Evolutionary conservation across 2,329 filamentous ascomycete species (phyloP).

Genomic region (Alternaria infectoria): DNA sequence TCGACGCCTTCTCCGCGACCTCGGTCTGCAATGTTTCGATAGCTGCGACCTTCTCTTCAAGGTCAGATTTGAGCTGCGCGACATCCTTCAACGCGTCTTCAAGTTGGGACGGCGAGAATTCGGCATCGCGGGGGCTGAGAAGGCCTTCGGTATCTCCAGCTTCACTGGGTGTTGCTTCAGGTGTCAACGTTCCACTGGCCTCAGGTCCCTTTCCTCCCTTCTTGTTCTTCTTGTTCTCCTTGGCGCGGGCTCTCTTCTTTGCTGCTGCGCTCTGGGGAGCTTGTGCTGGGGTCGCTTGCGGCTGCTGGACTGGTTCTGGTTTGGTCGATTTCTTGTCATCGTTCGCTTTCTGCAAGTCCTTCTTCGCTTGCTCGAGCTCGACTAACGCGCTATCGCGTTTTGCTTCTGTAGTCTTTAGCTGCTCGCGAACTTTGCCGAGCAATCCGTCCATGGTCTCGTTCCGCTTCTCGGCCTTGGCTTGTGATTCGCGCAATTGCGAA

Average conservation of each 20-base stretch:
- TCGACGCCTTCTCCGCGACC: conserved; percentile 64
- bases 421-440: conserved; percentile 60
- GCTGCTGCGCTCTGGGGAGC: conserved; percentile 48
- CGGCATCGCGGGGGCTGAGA: conserved; percentile 40
- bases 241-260: conserved; percentile 76
- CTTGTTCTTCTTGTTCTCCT: conserved; percentile 84
- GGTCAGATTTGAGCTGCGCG: conserved; percentile 40
- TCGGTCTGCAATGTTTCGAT: conserved; percentile 44
- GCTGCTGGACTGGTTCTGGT: conserved; percentile 15
- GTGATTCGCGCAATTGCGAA: conserved; percentile 34
- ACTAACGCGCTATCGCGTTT: conserved; percentile 55
- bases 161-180: conserved; percentile 48
- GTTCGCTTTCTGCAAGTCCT: conserved; percentile 31
- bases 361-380: conserved; percentile 47
- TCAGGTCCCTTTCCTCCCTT: conserved; percentile 65
- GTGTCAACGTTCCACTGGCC: conserved; percentile 43
- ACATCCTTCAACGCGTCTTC: conserved; percentile 41
- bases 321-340: conserved; percentile 22
- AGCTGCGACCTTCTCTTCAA: conserved; percentile 42
- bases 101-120: conserved; percentile 52
- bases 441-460: conserved; percentile 62
- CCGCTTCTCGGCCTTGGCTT: conserved; percentile 57
- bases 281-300: conserved; percentile 26
- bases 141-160: conserved; percentile 44
- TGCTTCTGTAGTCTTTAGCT: conserved; percentile 61